Base-by-base conservation (phyloP, 2,329 filamentous ascomycete species). In the Hypoxylon sp. region DNA sequence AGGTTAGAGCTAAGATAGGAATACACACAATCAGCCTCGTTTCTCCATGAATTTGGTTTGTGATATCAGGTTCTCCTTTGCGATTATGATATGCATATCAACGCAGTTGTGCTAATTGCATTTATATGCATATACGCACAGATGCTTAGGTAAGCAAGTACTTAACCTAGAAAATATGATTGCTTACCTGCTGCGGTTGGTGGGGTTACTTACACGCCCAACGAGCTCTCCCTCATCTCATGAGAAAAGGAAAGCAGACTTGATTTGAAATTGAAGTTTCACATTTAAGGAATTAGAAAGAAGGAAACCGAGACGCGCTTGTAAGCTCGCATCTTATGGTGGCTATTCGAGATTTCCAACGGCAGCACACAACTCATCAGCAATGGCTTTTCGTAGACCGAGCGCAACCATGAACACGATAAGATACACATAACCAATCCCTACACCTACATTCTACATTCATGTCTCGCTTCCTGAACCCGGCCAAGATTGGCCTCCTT, bases 401-500 rank as follows among this genome's bases (percentile, higher is more conserved):
- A 48, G 26, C 28, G 44, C 37, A 54, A 17, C 44, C 49, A 57
- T 41, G 43, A 62, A 44, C 39, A 43, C 24, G 34, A 34, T 17
- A 34, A 61, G 28, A 24, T 65, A 47, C 30, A 17, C 3, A 39
- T 50, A 44, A 55, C 41, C 41, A n/a, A 49, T 47, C 24, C 13
- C 28, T 17, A 4, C 39, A 2, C n/a, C n/a, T n/a, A n/a, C 17
- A 17, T 2, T 39, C 19, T 22, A 32, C 51, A 6, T 64, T 13
- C 54, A 96, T 94, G 90, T 86, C 90, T 71, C 90, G 91, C 59
- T 97, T 91, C 77, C 84, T 98, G 47, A 97, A 92, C n/a, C 92
- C 94, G 11, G 89, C 92, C 70, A 97, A 95, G 75, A 86, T 98
- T 69, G 90, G 91, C 73, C 84, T 97, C 22, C 85, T 98, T 57